Base-by-base conservation (phyloP, 1,284 basidiomycete species). In the Hymenochaete sp. region DNA sequence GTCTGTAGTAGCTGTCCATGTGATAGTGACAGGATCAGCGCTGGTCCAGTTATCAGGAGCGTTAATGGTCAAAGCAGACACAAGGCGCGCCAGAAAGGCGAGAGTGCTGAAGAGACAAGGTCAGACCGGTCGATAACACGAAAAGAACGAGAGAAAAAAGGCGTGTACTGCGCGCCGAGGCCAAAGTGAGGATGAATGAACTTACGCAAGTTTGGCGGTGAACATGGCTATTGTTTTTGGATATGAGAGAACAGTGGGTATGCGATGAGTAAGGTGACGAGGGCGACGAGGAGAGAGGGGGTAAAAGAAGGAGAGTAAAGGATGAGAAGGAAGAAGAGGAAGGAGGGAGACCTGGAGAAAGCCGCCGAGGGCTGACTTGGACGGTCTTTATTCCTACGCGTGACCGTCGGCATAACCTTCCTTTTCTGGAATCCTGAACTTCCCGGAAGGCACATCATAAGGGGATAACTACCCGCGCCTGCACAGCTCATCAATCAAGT, bases 31-130 rank as follows among this genome's bases (percentile, higher is more conserved):
- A 0, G 42, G 0, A 0, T 62, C 62, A 32, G 62, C 66, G 2
- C 60, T 62, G 5, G 59, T 63, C 47, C 60, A 59, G n/a, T 52
- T 51, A 18, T 49, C 53, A 2, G 71, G 72, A 0, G 63, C 52
- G 25, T 60, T 43, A 29, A 82, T 53, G 8, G 62, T 65, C 31
- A 81, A 53, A 24, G 72, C 75, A 16, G 69, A 64, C 29, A 67
- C 72, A 42, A 75, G 60, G 46, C 79, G 73, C 42, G 67, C 59
- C 21, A 38, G 35, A 48, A 76, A 55, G 44, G 67, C 52, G 38
- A 60, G 60, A 56, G 69, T 52, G 56, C 75, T 77, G 53, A 22
- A 26, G 16, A 14, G 40, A 38, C 7, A 24, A 39, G 10, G 19
- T 31, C 18, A 14, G 38, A 28, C 13, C 33, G 39, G n/a, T n/a